Evolutionary conservation across 345 rosid species (phyloP), one percentile per base, ranked within the genome.

Genomic region (Trapa bicornis): DNA sequence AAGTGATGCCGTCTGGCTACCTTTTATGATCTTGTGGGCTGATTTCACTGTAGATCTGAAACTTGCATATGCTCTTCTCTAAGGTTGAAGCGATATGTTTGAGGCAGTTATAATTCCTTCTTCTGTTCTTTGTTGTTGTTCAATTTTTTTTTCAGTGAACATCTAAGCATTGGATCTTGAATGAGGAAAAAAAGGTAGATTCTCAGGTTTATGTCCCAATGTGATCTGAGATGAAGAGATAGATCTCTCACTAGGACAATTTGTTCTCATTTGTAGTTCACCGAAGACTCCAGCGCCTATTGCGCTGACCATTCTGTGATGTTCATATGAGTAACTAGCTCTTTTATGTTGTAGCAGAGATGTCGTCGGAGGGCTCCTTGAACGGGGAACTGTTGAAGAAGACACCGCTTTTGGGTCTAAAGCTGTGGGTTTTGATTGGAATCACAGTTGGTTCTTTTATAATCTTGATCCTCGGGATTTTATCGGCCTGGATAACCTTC

Each of bases 391-490:
- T 94, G 69, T 86, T 96, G 2, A 84, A 82, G 85, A 94, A 80
- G 81, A 85, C 94, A 36, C 76, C 90, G 6, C 66, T 90, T 77
- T 84, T 94, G 71, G 99, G 99, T 80, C 73, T 94, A 58, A 87
- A 91, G 69, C 73, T 91, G 63, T 94, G 97, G 97, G 96, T 89
- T 64, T 78, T 92, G 86, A 86, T 94, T 42, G 87, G 96, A 57
- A 68, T 87, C 71, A 80, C 85, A 11, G 96, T 94, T 52, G 92
- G 85, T 67, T 81, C 74, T 29, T 89, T 87, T 80, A 87, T 94
- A 61, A 76, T 94, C 73, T 80, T 84, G 78, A 91, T 94, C 81
- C 96, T 91, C 69, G 83, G 88, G 67, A 71, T 89, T 73, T 70
- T 91, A 69, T 91, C 97, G 57, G 75, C 83, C 16, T 94, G 96